Evolutionary conservation across 176 grass and related monocot genomes (phyloP), one percentile per base, ranked within the genome.

Genomic region (Carex littledalei): DNA sequence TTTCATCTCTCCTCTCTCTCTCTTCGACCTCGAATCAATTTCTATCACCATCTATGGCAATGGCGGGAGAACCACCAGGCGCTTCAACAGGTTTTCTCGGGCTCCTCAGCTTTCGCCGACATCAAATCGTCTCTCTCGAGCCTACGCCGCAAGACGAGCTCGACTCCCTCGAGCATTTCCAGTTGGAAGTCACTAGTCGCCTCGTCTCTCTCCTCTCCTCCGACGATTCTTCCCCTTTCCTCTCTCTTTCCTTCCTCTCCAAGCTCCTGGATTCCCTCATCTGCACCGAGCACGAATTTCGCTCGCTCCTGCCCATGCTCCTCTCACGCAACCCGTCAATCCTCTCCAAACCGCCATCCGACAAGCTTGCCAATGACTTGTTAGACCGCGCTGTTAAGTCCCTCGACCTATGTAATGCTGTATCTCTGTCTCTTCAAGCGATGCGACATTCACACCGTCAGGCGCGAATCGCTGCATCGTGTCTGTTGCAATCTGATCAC

Each of bases 381-480:
- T 87, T 98, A 58, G 88, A 98, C 83, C 93, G 96, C 43, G 15
- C 87, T 50, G 72, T 98, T 45, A 98, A 94, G 90, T 53, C 90
- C 10, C 96, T 98, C 21, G 96, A 98, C 81, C 79, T 94, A 13
- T 94, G 94, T 85, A 98, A 98, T 89, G 84, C 89, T 0, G 90
- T 88, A 5, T 95, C 96, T 74, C 83, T 92, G 41, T 58, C 96
- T 31, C 88, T 98, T 54, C 83, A 88, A 26, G 91, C 96, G 20
- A 87, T 98, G 59, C 85, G 85, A 3, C 91, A 88, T 75, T 86
- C 89, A n/a, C 91, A 87, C 80, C 96, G 96, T 77, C 86, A 92
- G 6, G 93, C 93, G 20, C 79, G 84, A 73, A 85, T 92, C 24
- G 96, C 93, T 1, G 88, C 96, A 1, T 89, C 92, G 0, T 92